phyloP scores from a whole-genome alignment of 345 rosid genomes.

The Reutealis trisperma region DNA sequence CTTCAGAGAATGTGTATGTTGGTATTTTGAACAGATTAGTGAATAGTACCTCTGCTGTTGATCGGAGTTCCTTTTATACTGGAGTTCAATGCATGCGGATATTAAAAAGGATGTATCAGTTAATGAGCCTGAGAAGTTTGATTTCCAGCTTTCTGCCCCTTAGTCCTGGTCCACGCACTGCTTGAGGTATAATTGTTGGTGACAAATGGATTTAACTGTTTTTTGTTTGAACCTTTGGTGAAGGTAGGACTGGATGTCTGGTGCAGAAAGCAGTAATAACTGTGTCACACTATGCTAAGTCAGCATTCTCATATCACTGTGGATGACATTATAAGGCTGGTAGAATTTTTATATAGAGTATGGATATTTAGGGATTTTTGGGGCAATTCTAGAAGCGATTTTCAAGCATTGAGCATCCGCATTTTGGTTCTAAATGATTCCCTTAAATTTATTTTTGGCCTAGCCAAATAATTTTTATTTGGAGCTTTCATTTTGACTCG shows the following conservation, averaged over 20 bases:
- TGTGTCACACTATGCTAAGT: neutral
- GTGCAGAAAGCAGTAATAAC: neutral
- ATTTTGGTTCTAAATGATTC: neutral
- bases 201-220: neutral
- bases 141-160: neutral
- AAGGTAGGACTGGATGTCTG: neutral
- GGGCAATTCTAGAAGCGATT: neutral
- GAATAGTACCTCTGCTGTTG: neutral
- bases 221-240: neutral
- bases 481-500: neutral
- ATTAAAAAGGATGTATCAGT: neutral
- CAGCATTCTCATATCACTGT: neutral
- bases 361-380: neutral
- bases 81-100: neutral
- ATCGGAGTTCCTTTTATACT: neutral
- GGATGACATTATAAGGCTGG: neutral
- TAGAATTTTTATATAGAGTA: neutral
- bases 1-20: neutral
- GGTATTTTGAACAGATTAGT: neutral
- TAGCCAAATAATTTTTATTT: neutral
- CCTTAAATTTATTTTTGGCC: neutral
- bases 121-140: neutral
- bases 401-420: neutral
- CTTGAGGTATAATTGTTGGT: neutral
- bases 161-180: too few relatives aligned